Evolutionary conservation across 2,329 filamentous ascomycete genomes (phyloP).

Genomic region (Plenodomus tracheiphilus): DNA sequence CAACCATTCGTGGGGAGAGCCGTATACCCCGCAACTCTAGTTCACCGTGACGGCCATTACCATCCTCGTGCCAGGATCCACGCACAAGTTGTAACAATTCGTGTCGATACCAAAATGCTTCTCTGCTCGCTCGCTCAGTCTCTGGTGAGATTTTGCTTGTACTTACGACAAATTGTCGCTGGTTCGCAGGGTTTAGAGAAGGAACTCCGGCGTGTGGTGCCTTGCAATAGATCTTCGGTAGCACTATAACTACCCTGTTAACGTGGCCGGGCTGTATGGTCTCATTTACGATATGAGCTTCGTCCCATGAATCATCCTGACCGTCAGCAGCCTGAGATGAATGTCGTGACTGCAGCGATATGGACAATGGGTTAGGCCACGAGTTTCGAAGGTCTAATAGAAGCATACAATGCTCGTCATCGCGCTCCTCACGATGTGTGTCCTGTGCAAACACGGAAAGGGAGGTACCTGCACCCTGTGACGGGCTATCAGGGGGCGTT

Average conservation of each 20-base stretch:
- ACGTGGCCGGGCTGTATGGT: slow-evolving; percentile 63
- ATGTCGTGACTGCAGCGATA: slow-evolving; percentile 60
- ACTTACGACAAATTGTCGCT: slow-evolving; percentile 91
- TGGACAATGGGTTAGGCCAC: slow-evolving; percentile 78
- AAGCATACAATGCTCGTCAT: slow-evolving; percentile 72
- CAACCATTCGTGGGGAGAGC: slow-evolving; percentile 76
- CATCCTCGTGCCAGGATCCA: slow-evolving; percentile 71
- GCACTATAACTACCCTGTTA: slow-evolving; percentile 73
- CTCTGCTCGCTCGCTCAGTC: slow-evolving; percentile 73
- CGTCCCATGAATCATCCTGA: slow-evolving; percentile 8
- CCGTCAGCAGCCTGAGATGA: slow-evolving; percentile 1
- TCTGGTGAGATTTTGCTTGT: slow-evolving; percentile 77
- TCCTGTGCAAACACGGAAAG: slow-evolving; percentile 53
- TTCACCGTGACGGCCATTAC: slow-evolving; percentile 59
- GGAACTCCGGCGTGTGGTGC: slow-evolving; percentile 79
- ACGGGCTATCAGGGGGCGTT: not conserved
- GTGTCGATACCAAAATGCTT: slow-evolving; percentile 91
- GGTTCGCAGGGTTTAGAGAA: slow-evolving; percentile 76
- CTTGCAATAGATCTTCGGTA: slow-evolving; percentile 75
- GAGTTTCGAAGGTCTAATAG: slow-evolving; percentile 85
- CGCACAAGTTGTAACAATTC: slow-evolving; percentile 71
- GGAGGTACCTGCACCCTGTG: slow-evolving; percentile 28
- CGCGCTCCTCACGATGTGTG: slow-evolving; percentile 46
- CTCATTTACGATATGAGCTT: slow-evolving; percentile 43
- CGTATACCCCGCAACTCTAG: slow-evolving; percentile 78